Percentiles rank a stretch among this genome's conserved stretches.
Evolutionary conservation across 345 rosid species (phyloP).

Genomic region (Triadica sebifera): DNA sequence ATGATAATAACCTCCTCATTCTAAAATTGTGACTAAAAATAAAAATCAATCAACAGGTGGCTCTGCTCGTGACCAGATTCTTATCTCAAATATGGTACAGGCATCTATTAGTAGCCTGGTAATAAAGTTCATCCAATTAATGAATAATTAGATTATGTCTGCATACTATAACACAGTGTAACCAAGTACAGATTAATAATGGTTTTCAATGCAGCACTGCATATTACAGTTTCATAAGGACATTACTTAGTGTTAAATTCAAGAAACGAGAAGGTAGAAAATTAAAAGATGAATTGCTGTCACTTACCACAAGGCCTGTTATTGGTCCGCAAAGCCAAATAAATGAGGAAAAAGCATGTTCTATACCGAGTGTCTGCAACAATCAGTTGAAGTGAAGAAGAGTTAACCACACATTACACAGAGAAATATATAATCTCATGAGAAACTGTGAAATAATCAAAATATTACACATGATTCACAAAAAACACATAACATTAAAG

Average conservation of each 20-base stretch:
- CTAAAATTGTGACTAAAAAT: background rate
- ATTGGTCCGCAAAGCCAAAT: conserved; percentile 97
- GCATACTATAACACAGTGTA: background rate
- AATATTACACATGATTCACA: no score
- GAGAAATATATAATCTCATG: background rate
- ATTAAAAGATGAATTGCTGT: conserved; percentile 5
- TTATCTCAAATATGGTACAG: background rate
- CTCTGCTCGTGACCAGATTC: background rate
- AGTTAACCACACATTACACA: conserved; percentile 4
- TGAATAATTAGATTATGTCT: background rate
- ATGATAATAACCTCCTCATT: background rate
- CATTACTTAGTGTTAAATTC: background rate
- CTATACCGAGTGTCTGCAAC: conserved; percentile 90
- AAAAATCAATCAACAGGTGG: background rate
- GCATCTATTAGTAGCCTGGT: background rate
- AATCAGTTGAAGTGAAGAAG: background rate
- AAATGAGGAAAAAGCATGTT: conserved; percentile 92
- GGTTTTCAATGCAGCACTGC: background rate
- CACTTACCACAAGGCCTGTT: conserved; percentile 95
- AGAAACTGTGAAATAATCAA: background rate
- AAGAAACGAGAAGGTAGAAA: conserved; percentile 1
- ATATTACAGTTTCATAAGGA: background rate
- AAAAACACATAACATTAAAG: no score
- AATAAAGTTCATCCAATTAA: background rate
- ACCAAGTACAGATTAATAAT: background rate